Evolutionary conservation across 257 asterid species (phyloP).

Genomic region (Misopates orontium): DNA sequence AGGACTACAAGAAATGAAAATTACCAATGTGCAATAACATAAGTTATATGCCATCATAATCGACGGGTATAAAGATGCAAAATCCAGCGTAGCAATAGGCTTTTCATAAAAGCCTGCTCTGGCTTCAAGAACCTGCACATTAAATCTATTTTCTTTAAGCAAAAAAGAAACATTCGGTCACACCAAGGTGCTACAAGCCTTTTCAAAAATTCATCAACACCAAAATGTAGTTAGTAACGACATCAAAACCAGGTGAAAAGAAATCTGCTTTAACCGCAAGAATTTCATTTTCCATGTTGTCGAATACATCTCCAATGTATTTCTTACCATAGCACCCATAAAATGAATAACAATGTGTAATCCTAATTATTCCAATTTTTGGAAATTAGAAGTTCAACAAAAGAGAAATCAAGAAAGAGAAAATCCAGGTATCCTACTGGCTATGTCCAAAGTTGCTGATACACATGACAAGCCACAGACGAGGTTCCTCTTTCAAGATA

Average conservation of each 20-base stretch:
- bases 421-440: neutral
- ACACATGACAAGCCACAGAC: too few species aligned
- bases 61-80: slow-evolving; percentile 97
- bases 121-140: slow-evolving; percentile 86
- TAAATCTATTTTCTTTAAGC: slow-evolving; percentile 28
- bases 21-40: slow-evolving; percentile 95
- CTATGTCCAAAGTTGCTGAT: neutral
- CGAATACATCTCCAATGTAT: slow-evolving; percentile 4
- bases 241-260: slow-evolving; percentile 16
- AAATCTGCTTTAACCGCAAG: slow-evolving; percentile 4
- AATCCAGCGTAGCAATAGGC: slow-evolving; percentile 98
- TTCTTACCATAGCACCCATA: slow-evolving; percentile 5
- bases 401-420: neutral
- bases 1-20: slow-evolving; percentile 15
- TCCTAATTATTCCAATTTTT: slow-evolving; percentile 14
- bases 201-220: slow-evolving; percentile 8
- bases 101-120: slow-evolving; percentile 91
- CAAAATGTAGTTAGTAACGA: neutral
- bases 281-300: neutral
- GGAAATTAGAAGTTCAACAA: neutral
- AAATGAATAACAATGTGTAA: neutral
- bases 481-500: too few species aligned
- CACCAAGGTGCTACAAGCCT: slow-evolving; percentile 21
- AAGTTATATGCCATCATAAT: slow-evolving; percentile 99
- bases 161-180: neutral